Conservation (phyloP, 352 stramenopile species). For the Globisporangium abappressorium region DNA sequence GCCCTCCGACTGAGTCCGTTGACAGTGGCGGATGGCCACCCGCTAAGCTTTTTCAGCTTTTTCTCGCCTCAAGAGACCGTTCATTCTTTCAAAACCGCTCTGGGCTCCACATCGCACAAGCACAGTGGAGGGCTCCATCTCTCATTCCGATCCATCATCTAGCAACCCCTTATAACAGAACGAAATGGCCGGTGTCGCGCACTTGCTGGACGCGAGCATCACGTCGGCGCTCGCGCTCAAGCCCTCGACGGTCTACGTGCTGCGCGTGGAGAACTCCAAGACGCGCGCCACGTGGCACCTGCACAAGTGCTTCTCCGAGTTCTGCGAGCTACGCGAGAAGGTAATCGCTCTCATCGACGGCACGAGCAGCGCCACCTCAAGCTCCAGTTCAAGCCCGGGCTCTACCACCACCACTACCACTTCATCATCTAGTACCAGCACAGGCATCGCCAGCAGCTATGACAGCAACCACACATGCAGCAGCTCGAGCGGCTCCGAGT, state of each 20-base stretch:
- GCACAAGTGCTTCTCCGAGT: constrained; percentile 71
- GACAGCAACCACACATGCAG: constrained; percentile 12
- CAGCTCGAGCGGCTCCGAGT: constrained; percentile 15
- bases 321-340: constrained; percentile 68
- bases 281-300: constrained; percentile 53
- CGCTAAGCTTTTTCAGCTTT: constrained; percentile 3
- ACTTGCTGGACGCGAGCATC: constrained; percentile 54
- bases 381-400: background rate
- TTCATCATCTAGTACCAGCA: constrained; percentile 7
- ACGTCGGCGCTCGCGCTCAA: constrained; percentile 67
- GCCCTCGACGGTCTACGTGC: constrained; percentile 72
- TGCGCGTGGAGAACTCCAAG: constrained; percentile 52
- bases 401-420: background rate
- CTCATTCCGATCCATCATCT: background rate
- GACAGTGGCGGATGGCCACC: background rate
- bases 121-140: background rate
- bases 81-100: constrained; percentile 15
- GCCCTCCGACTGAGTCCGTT: constrained; percentile 1
- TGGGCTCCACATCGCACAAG: background rate
- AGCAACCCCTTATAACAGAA: background rate
- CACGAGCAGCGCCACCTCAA: constrained; percentile 16
- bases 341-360: constrained; percentile 60
- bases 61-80: background rate
- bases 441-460: constrained; percentile 3
- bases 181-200: constrained; percentile 39